These are phyloP conservation scores for Danielozyma ontarioensis DNA, from an alignment of 805 yeast species.

Conservation along the genomic window DNA sequence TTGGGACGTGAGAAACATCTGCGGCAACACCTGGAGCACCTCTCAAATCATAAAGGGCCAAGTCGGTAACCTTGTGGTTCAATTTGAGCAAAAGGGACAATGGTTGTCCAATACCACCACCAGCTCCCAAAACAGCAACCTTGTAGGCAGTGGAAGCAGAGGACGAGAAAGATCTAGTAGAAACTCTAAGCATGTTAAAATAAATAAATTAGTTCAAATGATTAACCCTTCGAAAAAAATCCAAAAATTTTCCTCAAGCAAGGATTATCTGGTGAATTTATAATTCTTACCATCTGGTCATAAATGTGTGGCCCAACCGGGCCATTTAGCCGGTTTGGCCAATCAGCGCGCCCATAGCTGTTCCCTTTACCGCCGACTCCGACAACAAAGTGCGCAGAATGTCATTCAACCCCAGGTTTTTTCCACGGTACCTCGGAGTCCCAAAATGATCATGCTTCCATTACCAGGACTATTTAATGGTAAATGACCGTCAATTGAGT, in stretches of 20 bases:
- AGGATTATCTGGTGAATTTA: too few species aligned
- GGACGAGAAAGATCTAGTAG: slow-evolving; percentile 63
- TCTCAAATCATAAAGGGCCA: slow-evolving; percentile 82
- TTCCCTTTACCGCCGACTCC: neutral
- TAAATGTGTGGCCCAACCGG: too few species aligned
- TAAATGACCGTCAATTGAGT: too few species aligned
- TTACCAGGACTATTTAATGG: too few species aligned
- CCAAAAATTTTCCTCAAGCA: neutral
- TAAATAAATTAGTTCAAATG: slow-evolving; percentile 2
- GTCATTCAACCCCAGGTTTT: neutral
- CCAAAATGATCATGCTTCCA: too few species aligned
- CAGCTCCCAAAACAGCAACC: slow-evolving; percentile 77
- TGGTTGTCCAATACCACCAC: slow-evolving; percentile 88
- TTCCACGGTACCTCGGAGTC: too few species aligned
- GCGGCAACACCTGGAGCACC: slow-evolving; percentile 98
- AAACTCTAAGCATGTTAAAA: slow-evolving; percentile 48
- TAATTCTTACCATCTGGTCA: too few species aligned
- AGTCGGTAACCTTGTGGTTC: slow-evolving; percentile 81
- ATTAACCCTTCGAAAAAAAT: neutral
- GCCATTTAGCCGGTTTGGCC: too few species aligned
- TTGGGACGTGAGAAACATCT: slow-evolving; percentile 89
- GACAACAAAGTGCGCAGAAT: too few species aligned
- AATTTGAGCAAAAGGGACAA: slow-evolving; percentile 67
- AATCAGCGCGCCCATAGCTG: neutral
- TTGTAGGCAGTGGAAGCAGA: slow-evolving; percentile 61